These are phyloP conservation scores for Erodium moschatum DNA, from an alignment of 441 rosid species.

Conservation along the genomic window DNA sequence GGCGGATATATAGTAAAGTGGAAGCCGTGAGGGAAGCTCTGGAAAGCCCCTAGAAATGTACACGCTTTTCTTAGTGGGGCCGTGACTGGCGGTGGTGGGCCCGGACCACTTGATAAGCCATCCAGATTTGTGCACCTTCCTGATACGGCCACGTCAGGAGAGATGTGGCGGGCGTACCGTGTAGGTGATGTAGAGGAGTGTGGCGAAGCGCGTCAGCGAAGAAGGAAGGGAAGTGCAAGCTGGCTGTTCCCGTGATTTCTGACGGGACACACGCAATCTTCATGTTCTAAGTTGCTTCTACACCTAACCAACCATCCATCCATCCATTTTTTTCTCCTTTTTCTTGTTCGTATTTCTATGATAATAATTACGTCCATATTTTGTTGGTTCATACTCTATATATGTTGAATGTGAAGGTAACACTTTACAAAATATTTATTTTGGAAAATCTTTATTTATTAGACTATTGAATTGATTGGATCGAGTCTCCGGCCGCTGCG, in stretches of 20 bases:
- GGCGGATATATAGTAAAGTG: not conserved
- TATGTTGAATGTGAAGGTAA: no score
- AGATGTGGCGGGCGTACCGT: not conserved
- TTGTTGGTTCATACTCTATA: no score
- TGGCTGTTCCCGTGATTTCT: constrained; percentile 4
- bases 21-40: not conserved
- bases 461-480: no score
- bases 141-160: not conserved
- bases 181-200: not conserved
- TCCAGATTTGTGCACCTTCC: no score
- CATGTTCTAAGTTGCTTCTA: constrained; percentile 4
- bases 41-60: not conserved
- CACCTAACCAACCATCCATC: not conserved
- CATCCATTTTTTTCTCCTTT: not conserved
- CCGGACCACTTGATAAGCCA: not conserved
- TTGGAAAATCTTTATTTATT: no score
- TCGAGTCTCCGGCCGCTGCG: no score
- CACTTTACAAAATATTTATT: no score
- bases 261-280: constrained; percentile 7
- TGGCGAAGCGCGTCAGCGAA: no score
- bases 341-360: not conserved
- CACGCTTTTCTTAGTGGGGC: not conserved
- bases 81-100: not conserved
- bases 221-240: no score
- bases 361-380: no score